Evolutionary conservation across 2,329 filamentous ascomycete genomes (phyloP), one percentile per base, ranked within the genome.

Genomic region (Penicillium italicum): DNA sequence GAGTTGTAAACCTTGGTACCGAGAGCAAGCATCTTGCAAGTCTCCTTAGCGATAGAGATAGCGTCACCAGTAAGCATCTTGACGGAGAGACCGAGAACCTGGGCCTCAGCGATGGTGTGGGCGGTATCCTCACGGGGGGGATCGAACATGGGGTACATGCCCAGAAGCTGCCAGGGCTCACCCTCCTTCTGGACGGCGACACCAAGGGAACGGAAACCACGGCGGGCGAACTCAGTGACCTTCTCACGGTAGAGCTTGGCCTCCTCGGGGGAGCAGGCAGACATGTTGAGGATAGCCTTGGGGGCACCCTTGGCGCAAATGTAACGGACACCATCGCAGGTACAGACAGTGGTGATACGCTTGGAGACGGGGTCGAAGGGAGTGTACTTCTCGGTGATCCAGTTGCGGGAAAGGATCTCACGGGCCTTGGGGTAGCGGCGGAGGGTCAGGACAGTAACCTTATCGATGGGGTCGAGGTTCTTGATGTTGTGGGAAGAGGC

Each of bases 1-100:
- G 87, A 90, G 79, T 90, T 89, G 80, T 90, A 90, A 63, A 91
- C 87, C 80, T 90, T 90, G 72, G 87, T 90, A 66, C 86, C 86
- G 57, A 90, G 84, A 63, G 87, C 86, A 72, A 90, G 81, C 85
- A 90, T 90, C 79, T 89, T 89, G 83, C 87, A 90, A 64, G 87
- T 90, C 77, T 90, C 87, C 79, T 90, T 90, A 57, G 87, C 87
- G 63, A 90, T 90, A 66, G 87, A 87, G 66, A 90, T 88, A 62
- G 87, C 87, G 71, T 90, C 87, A 82, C 87, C 87, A 77, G 87
- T 90, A 74, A 90, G 79, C 87, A 90, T 90, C 84, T 90, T 90
- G 65, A 90, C 87, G 62, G 83, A 85, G 33, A 90, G 86, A 80
- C 87, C 87, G 55, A 90, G 85, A 72, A 87, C 82, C 74, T 89